A percentile compares a stretch with the other conserved stretches of the same genome.
Evolutionary conservation across 371 early-diverging fungal genomes (phyloP).

Genomic region (Syncephalastrum racemosum): DNA sequence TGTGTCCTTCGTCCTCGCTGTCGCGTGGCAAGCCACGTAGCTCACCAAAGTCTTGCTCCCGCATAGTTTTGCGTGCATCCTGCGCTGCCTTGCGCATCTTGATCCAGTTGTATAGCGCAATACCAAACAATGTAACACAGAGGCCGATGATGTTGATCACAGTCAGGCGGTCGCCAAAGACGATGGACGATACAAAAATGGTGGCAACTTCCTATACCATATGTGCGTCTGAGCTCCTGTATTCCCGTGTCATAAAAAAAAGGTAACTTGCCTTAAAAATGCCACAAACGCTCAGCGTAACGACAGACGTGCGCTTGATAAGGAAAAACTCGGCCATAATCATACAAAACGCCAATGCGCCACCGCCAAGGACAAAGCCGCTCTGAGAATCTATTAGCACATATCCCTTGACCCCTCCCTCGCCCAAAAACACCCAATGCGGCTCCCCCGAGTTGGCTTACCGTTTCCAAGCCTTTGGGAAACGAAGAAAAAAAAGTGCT

Average conservation of each 20-base stretch:
- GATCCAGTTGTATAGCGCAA: slow-evolving; percentile 65
- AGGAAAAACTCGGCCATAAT: slow-evolving; percentile 84
- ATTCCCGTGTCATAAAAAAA: background rate
- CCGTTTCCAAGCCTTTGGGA: slow-evolving; percentile 37
- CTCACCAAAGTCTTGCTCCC: slow-evolving; percentile 9
- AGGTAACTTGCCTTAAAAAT: slow-evolving; percentile 68
- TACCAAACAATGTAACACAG: slow-evolving; percentile 70
- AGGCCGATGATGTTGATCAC: slow-evolving; percentile 68
- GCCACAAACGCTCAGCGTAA: slow-evolving; percentile 91
- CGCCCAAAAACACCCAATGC: no score
- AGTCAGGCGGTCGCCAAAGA: slow-evolving; percentile 76
- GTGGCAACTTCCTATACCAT: slow-evolving; percentile 66
- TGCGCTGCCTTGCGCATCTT: slow-evolving; percentile 30
- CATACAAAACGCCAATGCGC: slow-evolving; percentile 86
- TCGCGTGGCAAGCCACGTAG: background rate
- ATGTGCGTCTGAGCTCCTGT: background rate
- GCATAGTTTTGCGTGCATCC: slow-evolving; percentile 13
- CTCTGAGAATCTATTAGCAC: slow-evolving; percentile 16
- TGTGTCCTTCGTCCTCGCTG: slow-evolving; percentile 8
- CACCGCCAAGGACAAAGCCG: slow-evolving; percentile 59
- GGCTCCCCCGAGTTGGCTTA: no score
- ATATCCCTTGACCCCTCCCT: background rate
- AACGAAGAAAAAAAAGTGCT: slow-evolving; percentile 49
- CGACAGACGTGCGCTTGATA: slow-evolving; percentile 84
- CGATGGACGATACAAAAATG: slow-evolving; percentile 60